phyloP scores from a whole-genome alignment of 2,329 filamentous ascomycete genomes.

The Arthroderma uncinatum region DNA sequence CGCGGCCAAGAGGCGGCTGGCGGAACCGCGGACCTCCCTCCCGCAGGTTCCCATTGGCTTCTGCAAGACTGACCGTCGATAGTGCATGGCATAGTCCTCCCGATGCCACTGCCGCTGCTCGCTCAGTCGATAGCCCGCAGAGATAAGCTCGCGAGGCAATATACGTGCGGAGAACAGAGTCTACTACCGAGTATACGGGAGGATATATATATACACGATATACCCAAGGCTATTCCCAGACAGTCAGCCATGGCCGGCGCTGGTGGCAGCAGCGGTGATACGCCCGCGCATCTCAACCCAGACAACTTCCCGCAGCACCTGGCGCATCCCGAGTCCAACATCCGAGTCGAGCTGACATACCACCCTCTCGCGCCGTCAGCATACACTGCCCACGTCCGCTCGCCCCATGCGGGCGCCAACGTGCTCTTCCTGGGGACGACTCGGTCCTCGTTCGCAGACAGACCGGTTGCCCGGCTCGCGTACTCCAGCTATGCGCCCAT shows the following conservation, averaged over 20 bases:
- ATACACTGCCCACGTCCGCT: slow-evolving; percentile 29
- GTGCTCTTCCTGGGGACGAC: slow-evolving; percentile 39
- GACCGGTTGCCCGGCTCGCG: slow-evolving; percentile 34
- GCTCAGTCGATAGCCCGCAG: not conserved
- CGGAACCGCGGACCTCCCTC: not conserved
- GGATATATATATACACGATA: no score
- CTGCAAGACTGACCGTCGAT: no score
- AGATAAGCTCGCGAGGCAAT: no score
- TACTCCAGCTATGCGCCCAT: slow-evolving; percentile 36
- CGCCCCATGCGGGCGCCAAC: slow-evolving; percentile 35
- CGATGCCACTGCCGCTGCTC: not conserved
- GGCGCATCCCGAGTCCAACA: slow-evolving; percentile 34
- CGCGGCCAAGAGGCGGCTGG: not conserved
- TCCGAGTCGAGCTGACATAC: slow-evolving; percentile 36
- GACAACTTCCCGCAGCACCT: slow-evolving; percentile 26
- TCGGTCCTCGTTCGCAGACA: slow-evolving; percentile 33
- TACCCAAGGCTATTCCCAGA: no score
- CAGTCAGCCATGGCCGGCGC: not conserved
- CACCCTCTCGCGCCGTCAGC: slow-evolving; percentile 26
- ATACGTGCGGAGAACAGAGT: no score
- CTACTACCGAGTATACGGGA: no score
- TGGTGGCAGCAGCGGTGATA: not conserved
- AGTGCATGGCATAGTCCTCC: no score
- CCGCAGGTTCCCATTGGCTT: not conserved
- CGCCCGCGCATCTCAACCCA: slow-evolving; percentile 14